Base-by-base conservation (phyloP, 225 moss, liverwort and hornwort species). In the Rhytidiadelphus loreus region DNA sequence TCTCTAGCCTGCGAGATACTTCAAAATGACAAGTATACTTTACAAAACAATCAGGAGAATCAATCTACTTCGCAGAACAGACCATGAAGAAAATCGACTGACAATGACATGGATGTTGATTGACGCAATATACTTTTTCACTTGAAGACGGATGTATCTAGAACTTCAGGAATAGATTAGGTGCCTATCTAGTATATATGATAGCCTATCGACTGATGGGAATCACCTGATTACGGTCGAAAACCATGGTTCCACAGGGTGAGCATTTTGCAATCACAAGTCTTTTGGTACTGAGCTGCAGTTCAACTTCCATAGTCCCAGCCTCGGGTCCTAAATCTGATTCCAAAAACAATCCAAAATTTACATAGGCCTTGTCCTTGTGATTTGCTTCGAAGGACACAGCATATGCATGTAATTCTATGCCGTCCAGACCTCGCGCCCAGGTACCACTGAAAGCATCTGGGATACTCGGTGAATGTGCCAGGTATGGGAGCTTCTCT, bases 261-360 rank as follows among this genome's bases (percentile, higher is more conserved):
- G 90, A 83, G 85, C 94, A 93, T 88, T 91, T 90, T 75, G 94
- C 91, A 73, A 90, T 92, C 48, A 94, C 92, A 87, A 89, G 86
- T 85, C 97, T 92, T 66, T 93, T 91, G 80, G 87, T 91, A 21
- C 85, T 89, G 68, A 98, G 90, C 76, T 92, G 89, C 50, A 98
- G 89, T 88, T 94, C 91, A 60, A 94, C 92, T 70, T 91, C 85
- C 68, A 89, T 77, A 68, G 72, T 68, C 80, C 87, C 94, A 74
- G 89, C 89, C 76, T 93, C 85, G 16, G 89, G 86, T 78, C 95
- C 96, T 88, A 98, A 88, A 77, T 94, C 91, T 63, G 83, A 74
- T 90, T 95, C 97, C 48, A 98, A 82, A 91, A 94, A 98, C 53
- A 97, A 90, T 86, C 94, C 97, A 90, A 97, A 96, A 56, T 91